These are phyloP conservation scores for Hypoxylon intermedium DNA, from an alignment of 495 filamentous ascomycete species.

Conservation along the genomic window DNA sequence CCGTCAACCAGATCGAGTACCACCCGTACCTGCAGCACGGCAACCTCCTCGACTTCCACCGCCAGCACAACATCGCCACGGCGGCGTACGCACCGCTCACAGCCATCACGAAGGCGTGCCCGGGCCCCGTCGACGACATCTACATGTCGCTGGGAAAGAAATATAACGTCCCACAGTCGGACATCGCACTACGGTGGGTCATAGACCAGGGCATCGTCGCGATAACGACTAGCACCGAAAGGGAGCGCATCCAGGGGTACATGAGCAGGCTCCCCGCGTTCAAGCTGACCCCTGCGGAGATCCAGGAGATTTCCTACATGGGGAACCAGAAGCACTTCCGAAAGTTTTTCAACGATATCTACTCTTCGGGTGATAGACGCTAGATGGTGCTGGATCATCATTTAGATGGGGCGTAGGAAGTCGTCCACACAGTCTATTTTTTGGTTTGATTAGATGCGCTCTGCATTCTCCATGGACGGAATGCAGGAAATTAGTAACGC, in stretches of 20 bases:
- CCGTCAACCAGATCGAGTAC: slow-evolving; percentile 87
- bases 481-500: no score
- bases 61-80: slow-evolving; percentile 71
- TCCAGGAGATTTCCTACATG: slow-evolving; percentile 66
- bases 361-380: slow-evolving; percentile 65
- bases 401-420: not conserved
- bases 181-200: slow-evolving; percentile 77
- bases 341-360: slow-evolving; percentile 70
- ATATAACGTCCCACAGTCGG: slow-evolving; percentile 74
- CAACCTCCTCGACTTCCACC: slow-evolving; percentile 68
- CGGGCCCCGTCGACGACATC: slow-evolving; percentile 72
- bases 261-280: slow-evolving; percentile 66
- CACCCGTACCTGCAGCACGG: slow-evolving; percentile 86
- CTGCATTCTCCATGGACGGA: no score
- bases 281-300: slow-evolving; percentile 73
- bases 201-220: slow-evolving; percentile 80
- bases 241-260: slow-evolving; percentile 77
- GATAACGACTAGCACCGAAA: slow-evolving; percentile 77
- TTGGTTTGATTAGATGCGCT: not conserved
- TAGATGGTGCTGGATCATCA: slow-evolving; percentile 35
- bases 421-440: not conserved
- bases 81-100: slow-evolving; percentile 74
- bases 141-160: slow-evolving; percentile 70
- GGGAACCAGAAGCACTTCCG: slow-evolving; percentile 74
- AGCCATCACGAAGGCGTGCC: slow-evolving; percentile 67